phyloP scores from a whole-genome alignment of 441 rosid genomes.

The Arabidopsis hybrid region DNA sequence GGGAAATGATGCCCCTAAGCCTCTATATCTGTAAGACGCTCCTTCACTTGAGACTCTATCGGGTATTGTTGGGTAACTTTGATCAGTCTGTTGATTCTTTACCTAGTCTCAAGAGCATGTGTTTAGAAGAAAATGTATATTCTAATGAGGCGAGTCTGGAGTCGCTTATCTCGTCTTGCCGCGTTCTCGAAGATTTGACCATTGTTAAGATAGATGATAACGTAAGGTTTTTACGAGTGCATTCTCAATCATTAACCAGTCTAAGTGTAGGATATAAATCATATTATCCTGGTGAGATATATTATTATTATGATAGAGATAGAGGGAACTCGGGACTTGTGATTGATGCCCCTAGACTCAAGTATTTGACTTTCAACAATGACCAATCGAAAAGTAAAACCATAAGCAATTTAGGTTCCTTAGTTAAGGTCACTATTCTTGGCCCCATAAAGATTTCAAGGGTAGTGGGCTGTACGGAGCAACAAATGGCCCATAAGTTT shows the following conservation, averaged over 20 bases:
- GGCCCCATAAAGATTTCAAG: background rate
- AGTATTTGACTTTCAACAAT: background rate
- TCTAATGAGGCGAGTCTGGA: background rate
- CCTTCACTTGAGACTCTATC: background rate
- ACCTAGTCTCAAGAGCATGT: background rate
- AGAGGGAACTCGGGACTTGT: background rate
- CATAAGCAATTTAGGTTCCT: background rate
- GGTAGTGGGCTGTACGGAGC: too few relatives aligned
- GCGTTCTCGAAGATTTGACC: background rate
- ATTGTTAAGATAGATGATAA: background rate
- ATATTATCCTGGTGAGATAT: too few relatives aligned
- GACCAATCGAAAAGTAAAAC: background rate
- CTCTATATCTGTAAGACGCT: background rate
- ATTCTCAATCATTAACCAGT: background rate
- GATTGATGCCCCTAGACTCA: slow-evolving; percentile 14
- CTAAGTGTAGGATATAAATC: background rate
- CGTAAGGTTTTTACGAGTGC: background rate
- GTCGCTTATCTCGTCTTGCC: background rate
- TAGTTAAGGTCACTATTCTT: background rate
- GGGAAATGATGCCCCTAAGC: background rate
- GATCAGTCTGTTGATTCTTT: background rate
- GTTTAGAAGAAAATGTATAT: background rate
- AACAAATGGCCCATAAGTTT: background rate
- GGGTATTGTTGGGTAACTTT: background rate
- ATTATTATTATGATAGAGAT: too few relatives aligned